Evolutionary conservation across 805 yeast genomes (phyloP).

Genomic region (Saccharomycopsis babjevae): DNA sequence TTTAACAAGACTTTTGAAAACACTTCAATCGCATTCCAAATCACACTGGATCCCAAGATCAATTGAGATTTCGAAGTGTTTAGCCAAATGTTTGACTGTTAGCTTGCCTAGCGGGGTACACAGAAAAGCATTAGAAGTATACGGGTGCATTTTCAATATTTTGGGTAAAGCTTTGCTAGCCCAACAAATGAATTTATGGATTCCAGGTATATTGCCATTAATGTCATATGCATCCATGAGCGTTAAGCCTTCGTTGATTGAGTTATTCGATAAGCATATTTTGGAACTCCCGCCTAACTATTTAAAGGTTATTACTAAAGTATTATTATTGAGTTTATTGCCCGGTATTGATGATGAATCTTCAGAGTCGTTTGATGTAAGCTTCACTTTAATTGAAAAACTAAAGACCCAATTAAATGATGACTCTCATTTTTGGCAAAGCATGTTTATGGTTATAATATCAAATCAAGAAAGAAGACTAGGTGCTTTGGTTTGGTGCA

Average conservation of each 20-base stretch:
- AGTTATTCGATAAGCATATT: constrained; percentile 46
- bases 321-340: constrained; percentile 61
- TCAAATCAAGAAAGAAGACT: constrained; percentile 69
- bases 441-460: constrained; percentile 62
- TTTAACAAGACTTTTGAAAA: constrained; percentile 66
- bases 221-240: constrained; percentile 83
- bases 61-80: constrained; percentile 52
- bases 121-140: constrained; percentile 73
- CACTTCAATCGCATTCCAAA: constrained; percentile 37
- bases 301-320: constrained; percentile 49
- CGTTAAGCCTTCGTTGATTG: constrained; percentile 69
- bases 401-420: constrained; percentile 49
- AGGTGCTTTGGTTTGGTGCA: constrained; percentile 77
- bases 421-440: constrained; percentile 80
- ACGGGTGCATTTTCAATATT: constrained; percentile 55
- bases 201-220: constrained; percentile 86
- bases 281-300: constrained; percentile 39
- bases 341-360: constrained; percentile 92
- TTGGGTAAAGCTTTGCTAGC: constrained; percentile 48
- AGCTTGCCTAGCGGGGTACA: constrained; percentile 93
- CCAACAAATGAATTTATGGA: constrained; percentile 59
- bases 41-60: constrained; percentile 55
- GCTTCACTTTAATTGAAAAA: constrained; percentile 48
- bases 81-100: constrained; percentile 74
- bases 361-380: constrained; percentile 64